A percentile compares a stretch with the other conserved stretches of the same genome.
Evolutionary conservation across 1,284 basidiomycete species (phyloP).

Genomic region (Trametes hirsuta): DNA sequence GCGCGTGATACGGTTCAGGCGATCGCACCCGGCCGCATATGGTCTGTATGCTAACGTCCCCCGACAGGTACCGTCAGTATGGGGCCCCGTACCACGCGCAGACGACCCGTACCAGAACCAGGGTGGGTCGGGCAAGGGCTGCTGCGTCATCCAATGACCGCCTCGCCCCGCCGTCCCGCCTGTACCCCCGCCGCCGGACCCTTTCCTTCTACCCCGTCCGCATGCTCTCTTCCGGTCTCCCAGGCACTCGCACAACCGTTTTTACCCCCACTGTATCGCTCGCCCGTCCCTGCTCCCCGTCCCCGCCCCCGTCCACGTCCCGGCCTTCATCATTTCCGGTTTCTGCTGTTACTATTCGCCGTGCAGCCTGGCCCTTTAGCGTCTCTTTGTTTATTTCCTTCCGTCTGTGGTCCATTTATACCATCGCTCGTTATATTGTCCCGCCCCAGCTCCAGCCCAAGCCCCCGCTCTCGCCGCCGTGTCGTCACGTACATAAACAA

Average conservation of each 20-base stretch:
- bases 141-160: constrained; percentile 53
- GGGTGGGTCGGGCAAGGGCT: constrained; percentile 59
- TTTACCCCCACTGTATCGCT: constrained; percentile 11
- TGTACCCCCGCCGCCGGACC: background rate
- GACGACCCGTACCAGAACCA: constrained; percentile 90
- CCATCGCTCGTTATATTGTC: constrained; percentile 32
- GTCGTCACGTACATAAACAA: constrained; percentile 11
- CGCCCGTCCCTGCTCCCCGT: background rate
- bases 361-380: constrained; percentile 5
- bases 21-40: constrained; percentile 66
- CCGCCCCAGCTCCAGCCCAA: background rate
- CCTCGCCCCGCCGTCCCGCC: constrained; percentile 12
- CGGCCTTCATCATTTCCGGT: constrained; percentile 1
- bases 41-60: constrained; percentile 44
- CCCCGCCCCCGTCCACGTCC: constrained; percentile 5
- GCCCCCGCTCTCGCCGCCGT: background rate
- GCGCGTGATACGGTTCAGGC: constrained; percentile 61
- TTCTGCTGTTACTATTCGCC: constrained; percentile 10
- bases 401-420: constrained; percentile 28
- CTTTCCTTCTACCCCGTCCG: constrained; percentile 4
- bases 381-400: constrained; percentile 22
- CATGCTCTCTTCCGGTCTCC: constrained; percentile 19
- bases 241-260: constrained; percentile 11
- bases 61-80: constrained; percentile 83
- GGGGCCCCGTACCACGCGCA: constrained; percentile 89